Percentiles rank a stretch among this genome's conserved stretches.
These are phyloP conservation scores for Staphylotrichum tortipilum DNA, from an alignment of 495 filamentous ascomycete genomes.

Conservation along the genomic window DNA sequence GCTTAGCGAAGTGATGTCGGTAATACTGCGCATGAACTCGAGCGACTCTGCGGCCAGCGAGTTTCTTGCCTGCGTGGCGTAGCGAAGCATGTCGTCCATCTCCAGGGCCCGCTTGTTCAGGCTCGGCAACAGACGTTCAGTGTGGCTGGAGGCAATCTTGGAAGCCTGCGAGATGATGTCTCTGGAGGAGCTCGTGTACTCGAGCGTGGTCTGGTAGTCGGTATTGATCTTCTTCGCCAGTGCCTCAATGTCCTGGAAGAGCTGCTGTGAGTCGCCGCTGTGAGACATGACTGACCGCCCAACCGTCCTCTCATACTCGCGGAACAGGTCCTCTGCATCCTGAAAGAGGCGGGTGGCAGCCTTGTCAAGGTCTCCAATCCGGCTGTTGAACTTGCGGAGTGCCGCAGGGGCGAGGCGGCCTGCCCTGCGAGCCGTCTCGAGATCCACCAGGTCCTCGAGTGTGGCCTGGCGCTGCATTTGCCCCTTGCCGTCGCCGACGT, in stretches of 20 bases:
- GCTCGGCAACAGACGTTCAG: conserved; percentile 76
- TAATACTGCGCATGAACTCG: conserved; percentile 69
- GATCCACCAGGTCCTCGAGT: conserved; percentile 65
- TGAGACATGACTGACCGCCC: conserved; percentile 35
- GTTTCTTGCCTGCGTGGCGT: conserved; percentile 54
- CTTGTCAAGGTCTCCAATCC: conserved; percentile 40
- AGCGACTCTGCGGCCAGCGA: conserved; percentile 49
- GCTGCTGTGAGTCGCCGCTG: conserved; percentile 34
- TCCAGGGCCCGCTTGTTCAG: conserved; percentile 62
- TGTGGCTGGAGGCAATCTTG: conserved; percentile 78
- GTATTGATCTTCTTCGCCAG: conserved; percentile 77
- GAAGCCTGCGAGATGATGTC: conserved; percentile 72
- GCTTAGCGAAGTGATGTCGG: conserved; percentile 64
- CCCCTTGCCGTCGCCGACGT: conserved; percentile 33
- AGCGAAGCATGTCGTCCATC: conserved; percentile 62
- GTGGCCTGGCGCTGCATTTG: conserved; percentile 36
- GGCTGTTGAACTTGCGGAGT: conserved; percentile 37
- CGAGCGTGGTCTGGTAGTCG: conserved; percentile 73
- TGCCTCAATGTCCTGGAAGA: conserved; percentile 79
- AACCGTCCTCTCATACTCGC: conserved; percentile 41
- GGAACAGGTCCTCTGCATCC: conserved; percentile 38
- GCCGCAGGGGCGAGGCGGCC: conserved; percentile 41
- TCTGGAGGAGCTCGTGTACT: conserved; percentile 57
- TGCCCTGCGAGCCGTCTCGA: conserved; percentile 55
- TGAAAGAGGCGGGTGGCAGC: conserved; percentile 36